Evolutionary conservation across 352 stramenopile species (phyloP), one percentile per base, ranked within the genome.

Genomic region (Pythium dissimile): DNA sequence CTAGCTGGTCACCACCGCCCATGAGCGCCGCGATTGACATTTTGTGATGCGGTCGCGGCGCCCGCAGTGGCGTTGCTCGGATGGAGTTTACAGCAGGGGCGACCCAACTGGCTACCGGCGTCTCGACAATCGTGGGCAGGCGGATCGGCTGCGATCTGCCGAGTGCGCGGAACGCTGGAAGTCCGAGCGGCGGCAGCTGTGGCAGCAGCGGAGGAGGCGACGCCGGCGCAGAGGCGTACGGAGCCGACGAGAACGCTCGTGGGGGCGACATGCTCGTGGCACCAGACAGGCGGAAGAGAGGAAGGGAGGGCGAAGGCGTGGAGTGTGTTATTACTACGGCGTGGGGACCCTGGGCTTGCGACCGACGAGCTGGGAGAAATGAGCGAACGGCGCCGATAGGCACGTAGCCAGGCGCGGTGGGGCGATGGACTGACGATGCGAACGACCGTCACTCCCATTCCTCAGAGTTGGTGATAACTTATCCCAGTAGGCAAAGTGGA

Each of bases 11-110:
- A 15, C 46, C 47, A 7, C 32, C 37, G 42, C 77, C 72, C n/a
- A 76, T 42, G 28, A 84, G 70, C 42, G 64, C 72, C 13, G 80
- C 72, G 53, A 65, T 81, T 55, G 74, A 84, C 72, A 84, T 78
- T 27, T 59, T 54, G 37, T n/a, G n/a, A n/a, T n/a, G n/a, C n/a
- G n/a, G n/a, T n/a, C 59, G 66, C 27, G 81, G 28, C 61, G 68
- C 5, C 67, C 66, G 3, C 41, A 53, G 1, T 46, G 64, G n/a
- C 62, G 51, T 28, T 72, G 45, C 21, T n/a, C 44, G 44, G 21
- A 11, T 45, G 18, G 38, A 13, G 38, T 13, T 18, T 15, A 11
- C n/a, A 13, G 5, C 13, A 16, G 34, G 13, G 34, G 12, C 12
- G 12, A 15, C 34, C 5, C 20, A 41, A 16, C 34, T 41, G 12